Percentiles rank a stretch among this genome's conserved stretches.
Conservation (phyloP, 2,329 filamentous ascomycete species). For the Dryadomyces quercivorus region DNA sequence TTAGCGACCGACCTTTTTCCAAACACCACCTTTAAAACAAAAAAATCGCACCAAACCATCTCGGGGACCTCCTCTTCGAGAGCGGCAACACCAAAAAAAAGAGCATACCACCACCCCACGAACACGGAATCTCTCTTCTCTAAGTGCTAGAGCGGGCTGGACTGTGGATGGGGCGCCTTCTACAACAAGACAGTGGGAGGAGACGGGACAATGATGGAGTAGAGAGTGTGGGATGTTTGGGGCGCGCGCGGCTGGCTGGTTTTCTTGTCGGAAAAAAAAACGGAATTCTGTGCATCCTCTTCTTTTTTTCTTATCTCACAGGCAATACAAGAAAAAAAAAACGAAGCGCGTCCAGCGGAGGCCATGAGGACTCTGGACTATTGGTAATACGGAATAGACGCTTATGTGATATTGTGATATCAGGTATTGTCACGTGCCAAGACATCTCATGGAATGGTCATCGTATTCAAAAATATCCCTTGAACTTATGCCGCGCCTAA, state of each 20-base stretch:
- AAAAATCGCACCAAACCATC: neutral
- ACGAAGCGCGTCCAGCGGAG: neutral
- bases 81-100: neutral
- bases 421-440: too few species aligned
- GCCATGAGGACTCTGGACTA: neutral
- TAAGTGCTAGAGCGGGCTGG: neutral
- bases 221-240: slow-evolving; percentile 1
- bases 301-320: slow-evolving; percentile 5
- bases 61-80: neutral
- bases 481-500: neutral
- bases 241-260: slow-evolving; percentile 12
- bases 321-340: slow-evolving; percentile 6
- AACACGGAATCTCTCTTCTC: neutral
- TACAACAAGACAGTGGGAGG: neutral
- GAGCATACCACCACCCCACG: neutral
- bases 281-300: slow-evolving; percentile 11
- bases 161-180: neutral
- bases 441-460: neutral
- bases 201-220: neutral
- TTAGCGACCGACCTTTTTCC: neutral
- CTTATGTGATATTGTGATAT: too few species aligned
- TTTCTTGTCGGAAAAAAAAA: slow-evolving; percentile 10
- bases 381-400: too few species aligned
- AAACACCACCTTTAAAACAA: neutral
- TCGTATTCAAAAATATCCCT: neutral